Percentiles rank a stretch among this genome's conserved stretches.
Evolutionary conservation across 768 basidiomycete genomes (phyloP).

Genomic region (Pleurotus salmoneostramineus): DNA sequence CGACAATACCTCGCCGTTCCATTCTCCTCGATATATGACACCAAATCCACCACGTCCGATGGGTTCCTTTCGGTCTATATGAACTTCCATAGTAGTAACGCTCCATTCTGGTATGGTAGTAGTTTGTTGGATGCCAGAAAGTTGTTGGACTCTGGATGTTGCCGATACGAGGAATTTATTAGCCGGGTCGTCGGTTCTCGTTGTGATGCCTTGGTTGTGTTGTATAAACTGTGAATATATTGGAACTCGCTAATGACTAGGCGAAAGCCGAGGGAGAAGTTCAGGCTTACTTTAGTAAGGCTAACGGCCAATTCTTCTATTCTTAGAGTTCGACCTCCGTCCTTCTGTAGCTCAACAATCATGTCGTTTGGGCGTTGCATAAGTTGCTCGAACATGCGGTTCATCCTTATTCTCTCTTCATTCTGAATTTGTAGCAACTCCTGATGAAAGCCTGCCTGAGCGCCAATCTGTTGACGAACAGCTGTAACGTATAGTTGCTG

Average conservation of each 20-base stretch:
- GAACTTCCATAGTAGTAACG: slow-evolving; percentile 22
- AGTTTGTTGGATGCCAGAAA: neutral
- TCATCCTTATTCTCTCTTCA: neutral
- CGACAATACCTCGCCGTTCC: slow-evolving; percentile 14
- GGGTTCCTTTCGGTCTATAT: slow-evolving; percentile 10
- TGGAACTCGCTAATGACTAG: neutral
- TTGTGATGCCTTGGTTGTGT: neutral
- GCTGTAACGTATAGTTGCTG: neutral
- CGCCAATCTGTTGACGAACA: neutral
- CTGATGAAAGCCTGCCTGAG: neutral
- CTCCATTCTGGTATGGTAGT: slow-evolving; percentile 16
- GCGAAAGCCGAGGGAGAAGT: neutral
- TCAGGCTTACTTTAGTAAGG: neutral
- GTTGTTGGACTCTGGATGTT: neutral
- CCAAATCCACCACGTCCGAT: slow-evolving; percentile 23
- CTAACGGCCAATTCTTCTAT: neutral
- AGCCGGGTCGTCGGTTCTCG: neutral
- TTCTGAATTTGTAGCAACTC: neutral
- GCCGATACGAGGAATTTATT: neutral
- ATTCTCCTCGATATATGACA: slow-evolving; percentile 20
- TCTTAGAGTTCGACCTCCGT: neutral
- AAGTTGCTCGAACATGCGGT: neutral
- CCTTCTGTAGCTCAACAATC: neutral
- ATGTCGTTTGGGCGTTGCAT: neutral
- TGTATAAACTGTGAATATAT: neutral